phyloP scores from a whole-genome alignment of 2,329 filamentous ascomycete genomes.

The Daldinia eschscholtzii region DNA sequence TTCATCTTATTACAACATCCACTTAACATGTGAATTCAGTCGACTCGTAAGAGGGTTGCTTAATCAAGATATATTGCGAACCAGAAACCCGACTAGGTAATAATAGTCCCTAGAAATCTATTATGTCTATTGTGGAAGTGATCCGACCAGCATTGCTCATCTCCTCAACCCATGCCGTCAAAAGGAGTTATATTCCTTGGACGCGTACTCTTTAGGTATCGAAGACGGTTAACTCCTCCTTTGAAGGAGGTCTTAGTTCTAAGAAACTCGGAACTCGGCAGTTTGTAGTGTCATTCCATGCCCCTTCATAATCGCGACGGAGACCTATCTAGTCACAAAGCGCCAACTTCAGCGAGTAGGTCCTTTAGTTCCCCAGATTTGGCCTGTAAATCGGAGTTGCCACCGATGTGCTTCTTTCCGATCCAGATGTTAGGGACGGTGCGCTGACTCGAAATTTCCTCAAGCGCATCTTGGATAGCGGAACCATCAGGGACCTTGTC shows the following conservation, averaged over 20 bases:
- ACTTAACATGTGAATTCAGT: no score
- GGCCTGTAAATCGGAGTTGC: conserved; percentile 88
- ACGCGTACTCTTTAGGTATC: neutral
- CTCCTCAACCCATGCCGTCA: neutral
- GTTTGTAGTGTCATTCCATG: neutral
- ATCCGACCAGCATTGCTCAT: neutral
- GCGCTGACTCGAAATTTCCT: conserved; percentile 83
- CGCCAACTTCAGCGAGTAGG: conserved; percentile 74
- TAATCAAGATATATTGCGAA: no score
- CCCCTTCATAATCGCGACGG: conserved; percentile 24
- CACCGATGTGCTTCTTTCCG: conserved; percentile 89
- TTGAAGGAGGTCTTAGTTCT: neutral
- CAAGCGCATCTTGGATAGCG: conserved; percentile 85
- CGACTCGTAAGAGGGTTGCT: neutral
- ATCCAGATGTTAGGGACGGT: conserved; percentile 98
- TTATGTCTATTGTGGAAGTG: neutral
- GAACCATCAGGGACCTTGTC: conserved; percentile 86
- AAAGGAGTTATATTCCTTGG: no score
- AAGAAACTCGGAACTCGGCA: neutral
- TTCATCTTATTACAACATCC: no score
- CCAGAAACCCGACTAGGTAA: neutral
- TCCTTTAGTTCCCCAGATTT: conserved; percentile 73
- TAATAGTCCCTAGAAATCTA: neutral
- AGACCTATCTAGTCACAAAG: conserved; percentile 67
- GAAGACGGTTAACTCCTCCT: neutral